Percentiles rank a stretch among this genome's conserved stretches.
Evolutionary conservation across 1,284 basidiomycete species (phyloP).

Genomic region (Wolfiporia cocos): DNA sequence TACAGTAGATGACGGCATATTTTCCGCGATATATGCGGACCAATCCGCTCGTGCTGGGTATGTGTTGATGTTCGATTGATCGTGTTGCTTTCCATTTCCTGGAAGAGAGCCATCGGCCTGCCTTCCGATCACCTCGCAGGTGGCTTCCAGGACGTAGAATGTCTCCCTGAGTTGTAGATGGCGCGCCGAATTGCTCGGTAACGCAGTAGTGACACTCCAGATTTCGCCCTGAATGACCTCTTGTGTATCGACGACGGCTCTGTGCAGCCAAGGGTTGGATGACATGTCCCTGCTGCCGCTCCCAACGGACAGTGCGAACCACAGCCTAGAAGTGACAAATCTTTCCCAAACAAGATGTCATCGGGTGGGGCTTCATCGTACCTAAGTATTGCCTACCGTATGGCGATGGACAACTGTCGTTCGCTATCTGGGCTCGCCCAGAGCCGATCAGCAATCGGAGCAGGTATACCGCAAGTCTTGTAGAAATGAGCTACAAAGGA

Average conservation of each 20-base stretch:
- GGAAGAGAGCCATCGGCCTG: slow-evolving; percentile 8
- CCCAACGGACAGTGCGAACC: slow-evolving; percentile 53
- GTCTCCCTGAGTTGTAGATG: slow-evolving; percentile 19
- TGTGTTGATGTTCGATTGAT: neutral
- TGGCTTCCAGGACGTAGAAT: slow-evolving; percentile 55
- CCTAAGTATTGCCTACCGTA: slow-evolving; percentile 42
- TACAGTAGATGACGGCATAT: slow-evolving; percentile 8
- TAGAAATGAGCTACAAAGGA: slow-evolving; percentile 34
- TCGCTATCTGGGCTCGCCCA: slow-evolving; percentile 57
- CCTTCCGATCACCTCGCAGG: slow-evolving; percentile 63
- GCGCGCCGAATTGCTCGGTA: slow-evolving; percentile 4
- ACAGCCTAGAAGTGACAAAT: slow-evolving; percentile 56
- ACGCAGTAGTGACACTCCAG: slow-evolving; percentile 44
- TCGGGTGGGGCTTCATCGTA: neutral
- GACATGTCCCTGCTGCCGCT: slow-evolving; percentile 19
- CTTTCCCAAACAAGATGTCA: slow-evolving; percentile 32
- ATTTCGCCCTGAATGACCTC: slow-evolving; percentile 50
- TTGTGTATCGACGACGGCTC: slow-evolving; percentile 36
- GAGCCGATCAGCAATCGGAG: slow-evolving; percentile 37
- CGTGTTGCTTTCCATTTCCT: neutral
- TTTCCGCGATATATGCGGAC: slow-evolving; percentile 45
- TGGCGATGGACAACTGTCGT: slow-evolving; percentile 46
- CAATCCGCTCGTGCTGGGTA: slow-evolving; percentile 51
- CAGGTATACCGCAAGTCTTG: slow-evolving; percentile 24
- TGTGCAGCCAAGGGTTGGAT: slow-evolving; percentile 27